A percentile compares a stretch with the other conserved stretches of the same genome.
These are phyloP conservation scores for Dunaliella primolecta DNA, from an alignment of 139 green algal genomes.

Conservation along the genomic window DNA sequence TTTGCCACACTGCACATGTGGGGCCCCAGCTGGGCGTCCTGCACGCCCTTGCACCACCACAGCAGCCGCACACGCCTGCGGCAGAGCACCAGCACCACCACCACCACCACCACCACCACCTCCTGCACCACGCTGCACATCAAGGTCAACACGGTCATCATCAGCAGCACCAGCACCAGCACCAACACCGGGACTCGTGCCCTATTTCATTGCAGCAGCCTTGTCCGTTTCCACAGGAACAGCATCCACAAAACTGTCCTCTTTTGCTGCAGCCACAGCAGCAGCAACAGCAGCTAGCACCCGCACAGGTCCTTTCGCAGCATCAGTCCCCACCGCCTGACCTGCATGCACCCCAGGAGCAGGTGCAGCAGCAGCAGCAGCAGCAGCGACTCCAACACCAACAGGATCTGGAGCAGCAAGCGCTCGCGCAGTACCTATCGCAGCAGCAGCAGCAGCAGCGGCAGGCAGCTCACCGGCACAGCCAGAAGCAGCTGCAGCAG, in stretches of 20 bases:
- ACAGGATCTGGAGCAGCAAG: constrained; percentile 1
- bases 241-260: not conserved
- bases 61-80: not conserved
- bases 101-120: not conserved
- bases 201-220: not conserved
- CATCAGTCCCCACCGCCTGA: not conserved
- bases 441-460: constrained; percentile 1
- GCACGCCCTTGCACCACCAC: too few species aligned
- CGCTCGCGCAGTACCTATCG: not conserved
- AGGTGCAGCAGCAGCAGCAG: constrained; percentile 4
- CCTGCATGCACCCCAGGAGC: not conserved
- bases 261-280: not conserved
- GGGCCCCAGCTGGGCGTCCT: too few species aligned
- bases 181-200: not conserved
- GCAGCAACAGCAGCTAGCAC: not conserved
- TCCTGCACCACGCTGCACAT: not conserved
- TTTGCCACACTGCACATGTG: too few species aligned
- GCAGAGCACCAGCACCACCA: not conserved
- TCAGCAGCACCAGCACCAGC: constrained; percentile 5
- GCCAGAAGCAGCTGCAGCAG: constrained; percentile 2
- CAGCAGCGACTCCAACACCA: not conserved
- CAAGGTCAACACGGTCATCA: too few species aligned
- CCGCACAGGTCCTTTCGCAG: too few species aligned
- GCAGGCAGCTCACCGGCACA: not conserved
- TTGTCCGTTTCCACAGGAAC: not conserved